A percentile compares a stretch with the other conserved stretches of the same genome.
Conservation (phyloP, 164 flowering plant species). For the Magnolia kwangsiensis region DNA sequence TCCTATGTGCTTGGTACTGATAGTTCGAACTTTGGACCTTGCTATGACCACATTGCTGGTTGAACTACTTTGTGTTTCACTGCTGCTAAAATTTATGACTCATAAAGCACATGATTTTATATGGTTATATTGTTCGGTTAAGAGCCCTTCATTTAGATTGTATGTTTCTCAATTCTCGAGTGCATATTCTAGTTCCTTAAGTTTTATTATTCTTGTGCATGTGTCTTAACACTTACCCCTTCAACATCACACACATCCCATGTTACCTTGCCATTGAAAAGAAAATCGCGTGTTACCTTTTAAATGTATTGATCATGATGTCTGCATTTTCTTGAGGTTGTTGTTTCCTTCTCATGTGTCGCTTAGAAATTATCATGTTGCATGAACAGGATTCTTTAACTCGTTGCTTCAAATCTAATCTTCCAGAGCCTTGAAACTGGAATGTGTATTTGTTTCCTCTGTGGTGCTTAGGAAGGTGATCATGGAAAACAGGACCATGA, state of each 20-base stretch:
- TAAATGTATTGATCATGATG: background rate
- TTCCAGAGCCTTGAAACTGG: constrained; percentile 99
- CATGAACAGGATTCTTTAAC: constrained; percentile 85
- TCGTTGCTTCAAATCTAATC: constrained; percentile 97
- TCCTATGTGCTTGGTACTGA: no score
- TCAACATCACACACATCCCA: background rate
- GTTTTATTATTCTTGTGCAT: no score
- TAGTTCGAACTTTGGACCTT: no score
- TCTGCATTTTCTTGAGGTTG: background rate
- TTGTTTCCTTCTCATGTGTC: background rate
- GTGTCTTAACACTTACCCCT: background rate
- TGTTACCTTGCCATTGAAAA: background rate
- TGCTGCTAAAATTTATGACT: no score
- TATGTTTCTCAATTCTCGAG: background rate
- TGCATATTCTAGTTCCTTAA: background rate
- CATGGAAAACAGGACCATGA: no score
- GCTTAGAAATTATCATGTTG: constrained; percentile 5
- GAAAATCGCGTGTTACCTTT: background rate
- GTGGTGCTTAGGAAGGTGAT: constrained; percentile 95
- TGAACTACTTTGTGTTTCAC: no score
- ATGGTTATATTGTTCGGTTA: background rate
- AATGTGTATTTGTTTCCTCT: constrained; percentile 86
- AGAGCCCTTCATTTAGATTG: background rate
- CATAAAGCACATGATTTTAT: no score
- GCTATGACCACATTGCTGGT: no score